These are phyloP conservation scores for Chlorella sp. DNA, from an alignment of 139 green algal genomes.

Conservation along the genomic window DNA sequence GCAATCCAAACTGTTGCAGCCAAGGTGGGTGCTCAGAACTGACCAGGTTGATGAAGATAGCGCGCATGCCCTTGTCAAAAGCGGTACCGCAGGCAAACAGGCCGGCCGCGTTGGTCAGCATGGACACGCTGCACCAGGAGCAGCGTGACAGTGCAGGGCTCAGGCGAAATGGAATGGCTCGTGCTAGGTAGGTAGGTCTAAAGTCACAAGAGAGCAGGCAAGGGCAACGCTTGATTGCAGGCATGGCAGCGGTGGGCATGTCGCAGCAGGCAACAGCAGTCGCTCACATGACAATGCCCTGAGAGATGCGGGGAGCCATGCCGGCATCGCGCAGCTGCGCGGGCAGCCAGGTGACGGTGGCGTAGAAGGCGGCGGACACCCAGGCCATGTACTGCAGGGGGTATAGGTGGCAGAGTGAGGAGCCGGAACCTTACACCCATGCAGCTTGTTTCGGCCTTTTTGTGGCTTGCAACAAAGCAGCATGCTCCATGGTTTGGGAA, in stretches of 20 bases:
- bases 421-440: neutral
- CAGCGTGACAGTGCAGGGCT: neutral
- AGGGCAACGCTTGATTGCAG: no score
- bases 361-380: conserved; percentile 24
- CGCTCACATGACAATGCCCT: conserved; percentile 23
- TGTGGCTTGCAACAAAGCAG: no score
- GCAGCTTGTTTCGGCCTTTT: no score
- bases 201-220: no score
- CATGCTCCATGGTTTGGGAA: no score
- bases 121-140: neutral
- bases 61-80: conserved; percentile 10
- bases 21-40: no score
- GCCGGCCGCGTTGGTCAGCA: conserved; percentile 10
- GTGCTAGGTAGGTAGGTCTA: no score
- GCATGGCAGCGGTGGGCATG: no score
- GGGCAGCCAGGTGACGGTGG: conserved; percentile 1
- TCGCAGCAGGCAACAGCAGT: neutral
- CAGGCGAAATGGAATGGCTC: no score
- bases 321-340: neutral
- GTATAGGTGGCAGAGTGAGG: neutral
- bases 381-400: neutral
- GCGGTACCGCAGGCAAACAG: neutral
- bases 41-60: neutral
- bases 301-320: neutral
- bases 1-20: no score